Evolutionary conservation across 176 grass and related monocot genomes (phyloP), one percentile per base, ranked within the genome.

Genomic region (Aechmea fasciata): DNA sequence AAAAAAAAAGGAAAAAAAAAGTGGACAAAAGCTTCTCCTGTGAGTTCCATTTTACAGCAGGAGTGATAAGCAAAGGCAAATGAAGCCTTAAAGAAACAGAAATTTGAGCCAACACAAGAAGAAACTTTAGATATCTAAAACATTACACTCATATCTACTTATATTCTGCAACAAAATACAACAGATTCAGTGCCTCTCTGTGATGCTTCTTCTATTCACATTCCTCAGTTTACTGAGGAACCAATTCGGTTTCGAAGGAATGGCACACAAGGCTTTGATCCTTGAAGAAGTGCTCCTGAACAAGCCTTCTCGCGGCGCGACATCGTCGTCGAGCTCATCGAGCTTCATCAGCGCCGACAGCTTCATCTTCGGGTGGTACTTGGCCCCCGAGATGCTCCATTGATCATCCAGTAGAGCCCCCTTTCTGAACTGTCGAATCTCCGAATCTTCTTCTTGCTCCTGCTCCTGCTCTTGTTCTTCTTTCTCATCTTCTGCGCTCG

Each of bases 321-420:
- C 82, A 68, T 90, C 89, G 0, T 82, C 87, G 69, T 78, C 82
- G 10, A 68, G 73, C 1, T 68, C 73, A 33, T 51, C 77, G 24
- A 99, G 90, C 90, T 90, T 94, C 95, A 90, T 99, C 64, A 99
- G 84, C 26, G 95, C 90, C 49, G 87, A 79, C 47, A 87, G 85
- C 77, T 93, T 94, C 51, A 87, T 82, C 23, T 87, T 83, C 66
- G 85, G 82, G 64, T 73, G 82, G 64, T 73, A 83, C 10, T 81
- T 86, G 66, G 85, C 80, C 6, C 79, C 70, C 50, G 84, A 83
- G 2, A 88, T 75, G 82, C 89, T 92, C 89, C 89, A 88, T 62
- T 79, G 73, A 50, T 88, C 89, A 1, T 80, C 89, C 0, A 78
- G 71, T 0, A 79, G 69, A 13, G 70, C 80, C 23, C 72, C 89